Evolutionary conservation across 495 filamentous ascomycete genomes (phyloP).

Genomic region (Pyronema domesticum): DNA sequence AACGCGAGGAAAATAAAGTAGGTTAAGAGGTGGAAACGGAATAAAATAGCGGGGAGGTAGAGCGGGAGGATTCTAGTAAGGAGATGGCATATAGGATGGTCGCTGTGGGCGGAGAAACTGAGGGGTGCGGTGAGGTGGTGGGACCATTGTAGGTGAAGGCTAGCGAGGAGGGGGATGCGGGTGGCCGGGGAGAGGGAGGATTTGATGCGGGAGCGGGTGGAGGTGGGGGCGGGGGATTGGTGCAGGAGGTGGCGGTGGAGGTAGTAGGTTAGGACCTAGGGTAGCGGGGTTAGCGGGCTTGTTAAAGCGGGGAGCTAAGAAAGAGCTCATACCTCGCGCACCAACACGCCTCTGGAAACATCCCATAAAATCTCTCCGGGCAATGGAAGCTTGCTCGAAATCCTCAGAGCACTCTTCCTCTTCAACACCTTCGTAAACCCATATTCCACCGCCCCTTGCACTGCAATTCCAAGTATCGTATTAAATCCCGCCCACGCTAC

Average conservation of each 20-base stretch:
- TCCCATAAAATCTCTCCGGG: conserved; percentile 43
- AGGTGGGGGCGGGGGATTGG: conserved; percentile 22
- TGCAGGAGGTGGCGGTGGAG: conserved; percentile 61
- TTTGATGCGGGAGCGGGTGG: no score
- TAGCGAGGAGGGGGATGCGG: conserved; percentile 23
- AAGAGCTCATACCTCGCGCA: conserved; percentile 43
- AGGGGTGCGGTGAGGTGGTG: conserved; percentile 46
- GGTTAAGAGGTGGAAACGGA: conserved; percentile 60
- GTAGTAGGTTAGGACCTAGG: conserved; percentile 31
- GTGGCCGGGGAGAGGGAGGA: no score
- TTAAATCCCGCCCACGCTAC: conserved; percentile 46
- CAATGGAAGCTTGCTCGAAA: conserved; percentile 40
- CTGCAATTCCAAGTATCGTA: conserved; percentile 36
- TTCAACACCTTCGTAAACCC: conserved; percentile 33
- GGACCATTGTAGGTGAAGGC: conserved; percentile 44
- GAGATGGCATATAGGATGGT: conserved; percentile 63
- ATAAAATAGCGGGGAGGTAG: conserved; percentile 47
- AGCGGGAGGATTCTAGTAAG: conserved; percentile 51
- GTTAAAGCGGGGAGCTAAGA: no score
- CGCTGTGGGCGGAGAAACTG: conserved; percentile 52
- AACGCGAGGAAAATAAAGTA: conserved; percentile 52
- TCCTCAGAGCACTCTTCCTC: conserved; percentile 38
- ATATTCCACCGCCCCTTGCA: conserved; percentile 43
- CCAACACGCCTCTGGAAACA: conserved; percentile 32
- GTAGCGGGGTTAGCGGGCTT: no score